Evolutionary conservation across 805 yeast genomes (phyloP), one percentile per base, ranked within the genome.

Genomic region (Saccharomycopsis fodiens): DNA sequence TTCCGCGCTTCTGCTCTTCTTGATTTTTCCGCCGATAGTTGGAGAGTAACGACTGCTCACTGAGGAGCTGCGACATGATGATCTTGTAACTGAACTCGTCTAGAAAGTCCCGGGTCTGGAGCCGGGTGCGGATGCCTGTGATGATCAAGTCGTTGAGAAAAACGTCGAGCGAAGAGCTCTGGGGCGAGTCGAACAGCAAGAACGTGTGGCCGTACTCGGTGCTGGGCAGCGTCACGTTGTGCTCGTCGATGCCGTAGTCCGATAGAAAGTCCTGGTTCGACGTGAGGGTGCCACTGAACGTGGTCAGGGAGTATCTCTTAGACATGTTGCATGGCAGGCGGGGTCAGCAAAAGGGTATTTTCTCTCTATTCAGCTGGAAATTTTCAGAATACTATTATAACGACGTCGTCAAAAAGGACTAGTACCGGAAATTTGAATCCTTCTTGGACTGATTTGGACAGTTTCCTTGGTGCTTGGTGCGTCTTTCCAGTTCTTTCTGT

Each of bases 71-170:
- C 2, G 50, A 46, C 25, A 43, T 35, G 10, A 46, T 41, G 23
- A 46, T 31, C 17, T 41, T 35, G 29, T 46, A 46, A 4, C 40
- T 32, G n/a, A 46, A 44, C 38, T 46, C 50, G 21, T 46, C 50
- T 16, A n/a, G 42, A 19, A 46, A 46, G 13, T 35, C 45, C 15
- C n/a, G 19, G 3, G 15, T 12, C 17, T 35, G 15, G 19, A 32
- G 15, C 8, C 20, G 17, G 36, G 36, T 15, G 8, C 15, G 8
- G 36, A 32, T 32, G 5, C 20, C 20, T 6, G 20, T 32, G 36
- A 32, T 32, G 17, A 32, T 6, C 20, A 32, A 5, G 15, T 32
- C 15, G 20, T 32, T 32, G 19, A 32, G 19, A 17, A 32, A 32
- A 19, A 32, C 19, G 15, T 32, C 36, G 6, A 32, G 17, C 20